These are phyloP conservation scores for Nicotiana knightiana DNA, from an alignment of 257 asterid genomes.

Conservation along the genomic window DNA sequence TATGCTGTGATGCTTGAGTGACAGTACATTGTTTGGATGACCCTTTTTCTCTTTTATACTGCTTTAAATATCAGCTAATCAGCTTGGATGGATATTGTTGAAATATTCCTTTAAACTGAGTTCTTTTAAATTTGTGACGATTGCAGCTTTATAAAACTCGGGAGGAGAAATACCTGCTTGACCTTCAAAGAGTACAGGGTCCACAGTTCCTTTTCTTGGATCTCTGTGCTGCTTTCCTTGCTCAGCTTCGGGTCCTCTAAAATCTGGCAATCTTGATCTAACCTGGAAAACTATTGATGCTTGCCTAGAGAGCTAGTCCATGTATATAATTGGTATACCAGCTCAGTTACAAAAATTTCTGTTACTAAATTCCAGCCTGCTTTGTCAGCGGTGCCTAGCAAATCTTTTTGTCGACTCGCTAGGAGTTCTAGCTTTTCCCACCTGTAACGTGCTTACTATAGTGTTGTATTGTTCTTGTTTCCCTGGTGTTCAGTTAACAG, in stretches of 20 bases:
- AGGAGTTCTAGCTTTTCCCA: conserved; percentile 22
- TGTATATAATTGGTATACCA: conserved; percentile 35
- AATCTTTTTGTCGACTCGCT: conserved; percentile 19
- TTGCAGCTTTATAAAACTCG: conserved; percentile 83
- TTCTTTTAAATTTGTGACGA: conserved; percentile 1
- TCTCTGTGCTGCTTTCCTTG: conserved; percentile 83
- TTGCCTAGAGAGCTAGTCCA: conserved; percentile 24
- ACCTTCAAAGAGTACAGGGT: conserved; percentile 83
- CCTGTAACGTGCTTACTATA: too few relatives aligned
- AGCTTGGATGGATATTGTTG: neutral
- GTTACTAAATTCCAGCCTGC: conserved; percentile 11
- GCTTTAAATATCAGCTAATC: neutral
- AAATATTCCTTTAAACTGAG: neutral
- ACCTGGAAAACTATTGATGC: conserved; percentile 9
- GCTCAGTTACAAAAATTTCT: conserved; percentile 14
- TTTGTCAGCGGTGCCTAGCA: conserved; percentile 26
- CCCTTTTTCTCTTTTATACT: too few relatives aligned
- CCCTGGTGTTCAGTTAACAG: too few relatives aligned
- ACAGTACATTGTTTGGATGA: too few relatives aligned
- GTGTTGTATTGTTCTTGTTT: too few relatives aligned
- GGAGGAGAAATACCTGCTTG: conserved; percentile 82
- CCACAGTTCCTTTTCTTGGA: conserved; percentile 81
- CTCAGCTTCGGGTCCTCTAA: conserved; percentile 81
- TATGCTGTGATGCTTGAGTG: too few relatives aligned
- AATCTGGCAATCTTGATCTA: neutral